Percentiles rank a stretch among this genome's conserved stretches.
Conservation (phyloP, 23 red algal genomes). For the Agarophyton chilense region DNA sequence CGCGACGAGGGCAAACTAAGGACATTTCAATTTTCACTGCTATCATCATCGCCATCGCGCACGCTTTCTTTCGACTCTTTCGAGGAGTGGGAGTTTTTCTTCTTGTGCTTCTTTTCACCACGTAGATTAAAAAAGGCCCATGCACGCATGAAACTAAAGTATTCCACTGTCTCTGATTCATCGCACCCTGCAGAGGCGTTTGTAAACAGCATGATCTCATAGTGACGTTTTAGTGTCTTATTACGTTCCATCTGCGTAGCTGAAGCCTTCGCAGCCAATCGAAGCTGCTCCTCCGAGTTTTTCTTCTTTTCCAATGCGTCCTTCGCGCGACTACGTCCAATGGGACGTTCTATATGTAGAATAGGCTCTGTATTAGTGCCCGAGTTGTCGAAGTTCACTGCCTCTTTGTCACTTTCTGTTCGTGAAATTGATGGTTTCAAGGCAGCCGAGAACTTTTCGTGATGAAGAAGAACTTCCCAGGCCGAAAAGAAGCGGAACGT, state of each 20-base stretch:
- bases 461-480: background rate
- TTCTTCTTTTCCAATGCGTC: background rate
- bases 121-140: background rate
- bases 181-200: background rate
- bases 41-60: too few relatives aligned
- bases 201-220: constrained; percentile 8
- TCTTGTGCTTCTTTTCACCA: too few relatives aligned
- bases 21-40: too few relatives aligned
- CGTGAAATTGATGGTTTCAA: too few relatives aligned
- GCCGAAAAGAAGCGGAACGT: constrained; percentile 19
- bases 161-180: background rate
- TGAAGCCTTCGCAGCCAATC: background rate
- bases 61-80: too few relatives aligned
- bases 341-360: too few relatives aligned
- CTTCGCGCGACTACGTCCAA: too few relatives aligned
- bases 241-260: constrained; percentile 12
- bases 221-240: background rate
- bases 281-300: constrained; percentile 21
- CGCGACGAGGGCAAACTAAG: too few relatives aligned
- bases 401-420: too few relatives aligned
- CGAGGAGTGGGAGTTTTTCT: too few relatives aligned
- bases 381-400: too few relatives aligned
- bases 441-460: constrained; percentile 3
- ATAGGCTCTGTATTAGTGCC: too few relatives aligned
- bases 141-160: constrained; percentile 21